These are phyloP conservation scores for Pichia sp. DNA, from an alignment of 1,139 yeast species.

Conservation along the genomic window DNA sequence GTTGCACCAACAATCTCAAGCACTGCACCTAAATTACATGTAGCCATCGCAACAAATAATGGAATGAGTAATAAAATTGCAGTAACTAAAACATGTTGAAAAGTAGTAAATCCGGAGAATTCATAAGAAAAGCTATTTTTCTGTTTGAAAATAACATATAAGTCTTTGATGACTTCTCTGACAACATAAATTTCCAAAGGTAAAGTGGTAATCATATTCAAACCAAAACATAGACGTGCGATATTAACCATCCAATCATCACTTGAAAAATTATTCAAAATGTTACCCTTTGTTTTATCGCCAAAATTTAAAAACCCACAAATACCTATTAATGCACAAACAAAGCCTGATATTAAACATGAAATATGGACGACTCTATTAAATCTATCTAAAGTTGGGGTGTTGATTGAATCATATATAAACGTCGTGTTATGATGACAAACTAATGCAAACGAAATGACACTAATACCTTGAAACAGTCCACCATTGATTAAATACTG, in stretches of 20 bases:
- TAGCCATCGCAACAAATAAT: slow-evolving; percentile 68
- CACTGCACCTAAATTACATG: slow-evolving; percentile 86
- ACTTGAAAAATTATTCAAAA: slow-evolving; percentile 76
- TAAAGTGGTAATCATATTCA: slow-evolving; percentile 89
- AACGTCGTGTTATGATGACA: slow-evolving; percentile 93
- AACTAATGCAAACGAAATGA: slow-evolving; percentile 87
- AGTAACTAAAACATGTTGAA: slow-evolving; percentile 61
- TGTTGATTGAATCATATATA: slow-evolving; percentile 74
- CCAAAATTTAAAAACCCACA: slow-evolving; percentile 76
- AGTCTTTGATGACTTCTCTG: slow-evolving; percentile 73
- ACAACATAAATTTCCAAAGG: slow-evolving; percentile 89
- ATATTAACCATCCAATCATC: slow-evolving; percentile 69
- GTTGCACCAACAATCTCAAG: slow-evolving; percentile 89
- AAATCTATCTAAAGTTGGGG: slow-evolving; percentile 71
- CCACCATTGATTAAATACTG: slow-evolving; percentile 57
- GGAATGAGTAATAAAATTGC: slow-evolving; percentile 59
- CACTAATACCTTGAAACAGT: slow-evolving; percentile 83
- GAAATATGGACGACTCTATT: slow-evolving; percentile 76
- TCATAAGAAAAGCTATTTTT: slow-evolving; percentile 17
- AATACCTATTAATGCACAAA: slow-evolving; percentile 73
- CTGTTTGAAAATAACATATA: slow-evolving; percentile 32
- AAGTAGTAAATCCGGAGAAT: slow-evolving; percentile 36
- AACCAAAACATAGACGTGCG: slow-evolving; percentile 87
- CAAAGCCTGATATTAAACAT: slow-evolving; percentile 72
- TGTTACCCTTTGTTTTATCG: slow-evolving; percentile 74